These are phyloP conservation scores for Galeopsis tetrahit DNA, from an alignment of 257 asterid species.

Conservation along the genomic window DNA sequence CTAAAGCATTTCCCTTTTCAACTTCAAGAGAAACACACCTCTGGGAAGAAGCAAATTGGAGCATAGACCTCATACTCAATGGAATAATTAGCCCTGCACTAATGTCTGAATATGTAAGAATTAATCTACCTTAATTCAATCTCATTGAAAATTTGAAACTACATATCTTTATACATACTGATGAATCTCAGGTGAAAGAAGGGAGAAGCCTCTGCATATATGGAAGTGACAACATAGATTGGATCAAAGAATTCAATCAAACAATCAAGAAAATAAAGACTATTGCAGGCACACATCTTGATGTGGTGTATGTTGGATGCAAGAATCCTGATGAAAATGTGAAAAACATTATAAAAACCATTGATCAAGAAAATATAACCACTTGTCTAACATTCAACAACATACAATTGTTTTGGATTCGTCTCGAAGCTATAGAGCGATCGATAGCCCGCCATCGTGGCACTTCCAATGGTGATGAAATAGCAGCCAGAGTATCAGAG, in stretches of 20 bases:
- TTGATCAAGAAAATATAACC: conserved; percentile 50
- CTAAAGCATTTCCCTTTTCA: conserved; percentile 75
- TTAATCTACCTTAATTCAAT: background rate
- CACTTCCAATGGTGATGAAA: conserved; percentile 23
- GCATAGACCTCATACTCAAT: conserved; percentile 45
- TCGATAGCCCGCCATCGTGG: conserved; percentile 32
- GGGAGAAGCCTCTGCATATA: conserved; percentile 57
- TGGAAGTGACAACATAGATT: conserved; percentile 60
- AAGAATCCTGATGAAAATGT: conserved; percentile 46
- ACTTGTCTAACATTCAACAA: conserved; percentile 41
- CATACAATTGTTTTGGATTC: conserved; percentile 62
- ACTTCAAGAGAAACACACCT: conserved; percentile 57
- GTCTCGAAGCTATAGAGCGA: conserved; percentile 52
- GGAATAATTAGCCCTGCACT: conserved; percentile 52
- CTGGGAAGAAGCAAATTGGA: conserved; percentile 55
- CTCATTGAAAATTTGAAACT: conserved; percentile 13
- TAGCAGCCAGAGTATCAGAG: conserved; percentile 33
- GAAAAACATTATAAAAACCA: conserved; percentile 43
- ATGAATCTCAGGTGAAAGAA: conserved; percentile 51
- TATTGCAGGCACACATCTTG: conserved; percentile 42
- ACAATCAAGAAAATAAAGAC: conserved; percentile 40
- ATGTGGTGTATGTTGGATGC: conserved; percentile 66
- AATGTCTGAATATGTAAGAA: conserved; percentile 54
- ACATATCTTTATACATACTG: background rate
- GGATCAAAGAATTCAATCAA: conserved; percentile 55